A percentile compares a stretch with the other conserved stretches of the same genome.
These are phyloP conservation scores for Yueomyces sp. DNA, from an alignment of 1,139 yeast genomes.

Conservation along the genomic window DNA sequence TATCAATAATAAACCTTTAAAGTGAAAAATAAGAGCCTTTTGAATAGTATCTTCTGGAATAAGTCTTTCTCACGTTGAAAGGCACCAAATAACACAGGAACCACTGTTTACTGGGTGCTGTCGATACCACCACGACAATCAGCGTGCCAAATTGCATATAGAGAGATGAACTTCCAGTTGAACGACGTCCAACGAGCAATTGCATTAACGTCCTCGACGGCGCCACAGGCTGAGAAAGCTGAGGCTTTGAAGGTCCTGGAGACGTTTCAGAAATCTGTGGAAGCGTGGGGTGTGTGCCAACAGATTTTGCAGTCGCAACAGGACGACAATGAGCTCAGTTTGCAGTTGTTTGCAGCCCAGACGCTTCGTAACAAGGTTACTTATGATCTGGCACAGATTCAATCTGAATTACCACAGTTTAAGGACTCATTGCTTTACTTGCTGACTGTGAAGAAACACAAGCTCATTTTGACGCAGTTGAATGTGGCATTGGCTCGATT, in stretches of 20 bases:
- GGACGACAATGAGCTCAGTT: conserved; percentile 29
- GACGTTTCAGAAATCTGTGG: conserved; percentile 66
- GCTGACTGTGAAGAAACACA: conserved; percentile 28
- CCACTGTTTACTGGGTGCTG: no score
- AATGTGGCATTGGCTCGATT: conserved; percentile 72
- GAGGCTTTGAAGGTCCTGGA: conserved; percentile 42
- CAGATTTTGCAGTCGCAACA: conserved; percentile 8
- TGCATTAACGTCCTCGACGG: conserved; percentile 19
- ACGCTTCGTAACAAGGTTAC: conserved; percentile 75
- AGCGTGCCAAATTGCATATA: no score
- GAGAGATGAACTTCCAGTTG: conserved; percentile 5
- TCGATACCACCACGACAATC: no score
- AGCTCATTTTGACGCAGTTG: conserved; percentile 64
- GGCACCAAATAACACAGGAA: no score
- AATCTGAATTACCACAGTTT: conserved; percentile 47
- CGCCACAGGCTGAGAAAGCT: conserved; percentile 16
- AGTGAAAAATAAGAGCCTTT: no score
- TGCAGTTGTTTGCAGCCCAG: conserved; percentile 79
- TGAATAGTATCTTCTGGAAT: no score
- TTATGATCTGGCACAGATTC: conserved; percentile 73
- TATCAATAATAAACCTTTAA: no score
- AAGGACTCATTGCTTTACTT: conserved; percentile 25
- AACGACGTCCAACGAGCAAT: conserved; percentile 15
- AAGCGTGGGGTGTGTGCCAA: conserved; percentile 48
- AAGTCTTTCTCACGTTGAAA: no score